phyloP scores from a whole-genome alignment of 2,329 filamentous ascomycete species.

The Penicillium sp. region DNA sequence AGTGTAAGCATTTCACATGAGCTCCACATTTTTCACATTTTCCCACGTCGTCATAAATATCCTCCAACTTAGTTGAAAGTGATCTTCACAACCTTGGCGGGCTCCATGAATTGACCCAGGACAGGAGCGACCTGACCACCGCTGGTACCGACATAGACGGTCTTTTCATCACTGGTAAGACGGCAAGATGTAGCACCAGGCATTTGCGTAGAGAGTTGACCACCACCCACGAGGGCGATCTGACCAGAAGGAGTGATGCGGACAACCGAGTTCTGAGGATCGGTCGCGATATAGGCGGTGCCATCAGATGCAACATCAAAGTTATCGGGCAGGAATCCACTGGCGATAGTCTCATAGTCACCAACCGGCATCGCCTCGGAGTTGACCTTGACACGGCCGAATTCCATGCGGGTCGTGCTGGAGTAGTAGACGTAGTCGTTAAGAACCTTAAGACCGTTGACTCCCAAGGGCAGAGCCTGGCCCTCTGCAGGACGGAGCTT shows the following conservation, averaged over 20 bases:
- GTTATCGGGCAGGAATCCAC: conserved; percentile 19
- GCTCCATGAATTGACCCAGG: conserved; percentile 18
- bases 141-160: conserved; percentile 21
- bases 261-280: conserved; percentile 21
- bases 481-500: conserved; percentile 18
- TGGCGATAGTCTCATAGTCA: conserved; percentile 19
- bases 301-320: conserved; percentile 17
- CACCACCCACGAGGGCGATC: conserved; percentile 18
- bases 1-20: not conserved
- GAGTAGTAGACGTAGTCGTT: conserved; percentile 20
- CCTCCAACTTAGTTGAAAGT: conserved; percentile 2
- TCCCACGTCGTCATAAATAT: not conserved
- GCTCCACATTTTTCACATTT: not conserved
- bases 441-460: conserved; percentile 15
- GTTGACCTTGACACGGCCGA: conserved; percentile 17
- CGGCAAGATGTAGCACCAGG: conserved; percentile 16
- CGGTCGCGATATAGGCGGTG: conserved; percentile 18
- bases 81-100: conserved; percentile 18
- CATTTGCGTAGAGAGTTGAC: conserved; percentile 18
- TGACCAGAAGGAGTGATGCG: conserved; percentile 17
- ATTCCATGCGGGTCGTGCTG: conserved; percentile 19
- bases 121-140: conserved; percentile 22
- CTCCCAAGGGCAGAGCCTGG: conserved; percentile 15
- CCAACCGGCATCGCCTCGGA: conserved; percentile 12
- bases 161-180: conserved; percentile 12